phyloP scores from a whole-genome alignment of 2,329 filamentous ascomycete genomes.

The Hypoxylon rubiginosum region DNA sequence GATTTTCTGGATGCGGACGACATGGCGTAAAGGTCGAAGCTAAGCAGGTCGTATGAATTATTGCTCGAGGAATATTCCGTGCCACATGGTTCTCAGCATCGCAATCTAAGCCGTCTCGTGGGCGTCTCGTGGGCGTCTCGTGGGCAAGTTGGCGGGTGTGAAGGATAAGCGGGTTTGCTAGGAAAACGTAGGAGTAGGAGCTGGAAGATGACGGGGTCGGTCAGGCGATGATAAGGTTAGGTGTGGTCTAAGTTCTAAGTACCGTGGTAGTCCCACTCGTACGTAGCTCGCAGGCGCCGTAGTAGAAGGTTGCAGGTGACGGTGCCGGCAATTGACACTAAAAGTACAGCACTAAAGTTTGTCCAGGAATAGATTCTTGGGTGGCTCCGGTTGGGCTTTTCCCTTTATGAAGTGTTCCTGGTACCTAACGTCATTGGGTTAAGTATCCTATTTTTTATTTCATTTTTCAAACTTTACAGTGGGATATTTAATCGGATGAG shows the following conservation, averaged over 20 bases:
- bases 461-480: too few relatives aligned
- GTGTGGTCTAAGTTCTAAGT: too few relatives aligned
- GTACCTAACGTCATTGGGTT: not conserved
- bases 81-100: constrained; percentile 32
- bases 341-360: constrained; percentile 14
- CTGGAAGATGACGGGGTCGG: constrained; percentile 19
- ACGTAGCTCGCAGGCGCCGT: too few relatives aligned
- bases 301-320: constrained; percentile 28
- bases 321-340: constrained; percentile 37
- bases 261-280: too few relatives aligned
- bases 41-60: constrained; percentile 26
- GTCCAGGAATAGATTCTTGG: constrained; percentile 37
- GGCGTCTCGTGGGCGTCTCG: too few relatives aligned
- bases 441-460: not conserved
- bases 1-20: constrained; percentile 66
- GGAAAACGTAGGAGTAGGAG: constrained; percentile 9
- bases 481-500: not conserved
- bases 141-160: not conserved
- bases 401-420: constrained; percentile 26
- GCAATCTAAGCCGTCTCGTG: not conserved
- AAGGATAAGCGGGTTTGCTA: not conserved
- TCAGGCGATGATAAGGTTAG: constrained; percentile 38
- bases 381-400: constrained; percentile 36
- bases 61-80: constrained; percentile 16
- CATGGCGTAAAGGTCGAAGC: constrained; percentile 55